Conservation (phyloP, 176 grass and related monocot genomes). For the Themeda triandra region DNA sequence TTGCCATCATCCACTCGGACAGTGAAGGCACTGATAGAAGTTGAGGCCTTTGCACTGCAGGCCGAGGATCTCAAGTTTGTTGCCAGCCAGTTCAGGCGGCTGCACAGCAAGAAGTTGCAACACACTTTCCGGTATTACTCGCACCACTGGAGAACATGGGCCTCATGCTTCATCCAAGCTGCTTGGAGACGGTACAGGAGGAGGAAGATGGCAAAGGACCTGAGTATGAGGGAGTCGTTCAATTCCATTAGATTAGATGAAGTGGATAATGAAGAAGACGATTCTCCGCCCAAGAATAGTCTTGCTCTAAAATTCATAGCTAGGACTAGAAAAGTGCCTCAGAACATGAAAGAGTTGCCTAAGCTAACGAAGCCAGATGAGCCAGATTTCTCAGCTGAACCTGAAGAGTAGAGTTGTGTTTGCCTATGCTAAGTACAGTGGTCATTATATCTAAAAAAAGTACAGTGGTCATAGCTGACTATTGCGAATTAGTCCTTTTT, state of each 20-base stretch:
- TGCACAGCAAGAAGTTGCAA: slow-evolving; percentile 90
- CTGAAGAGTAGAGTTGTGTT: slow-evolving; percentile 38
- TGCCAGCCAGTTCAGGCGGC: slow-evolving; percentile 84
- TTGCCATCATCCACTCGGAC: slow-evolving; percentile 83
- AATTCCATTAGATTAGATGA: slow-evolving; percentile 56
- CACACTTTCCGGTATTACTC: slow-evolving; percentile 87
- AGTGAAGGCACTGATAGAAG: slow-evolving; percentile 74
- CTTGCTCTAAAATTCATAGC: slow-evolving; percentile 60
- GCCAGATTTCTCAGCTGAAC: slow-evolving; percentile 84
- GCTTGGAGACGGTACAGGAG: slow-evolving; percentile 84
- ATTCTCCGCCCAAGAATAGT: slow-evolving; percentile 39
- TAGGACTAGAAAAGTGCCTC: slow-evolving; percentile 63
- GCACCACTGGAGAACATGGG: slow-evolving; percentile 88
- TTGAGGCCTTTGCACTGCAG: slow-evolving; percentile 78
- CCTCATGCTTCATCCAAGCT: slow-evolving; percentile 85
- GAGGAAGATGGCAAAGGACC: slow-evolving; percentile 64
- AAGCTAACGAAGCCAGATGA: slow-evolving; percentile 84
- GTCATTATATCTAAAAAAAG: no score
- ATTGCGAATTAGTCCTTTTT: background rate
- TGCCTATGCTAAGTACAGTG: background rate
- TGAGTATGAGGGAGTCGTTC: slow-evolving; percentile 87
- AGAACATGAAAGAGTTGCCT: slow-evolving; percentile 53
- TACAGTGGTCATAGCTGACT: background rate
- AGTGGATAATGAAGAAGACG: slow-evolving; percentile 34
- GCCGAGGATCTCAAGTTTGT: slow-evolving; percentile 98